Base-by-base conservation (phyloP, 768 basidiomycete species). In the Termitomyces eurrhizus region DNA sequence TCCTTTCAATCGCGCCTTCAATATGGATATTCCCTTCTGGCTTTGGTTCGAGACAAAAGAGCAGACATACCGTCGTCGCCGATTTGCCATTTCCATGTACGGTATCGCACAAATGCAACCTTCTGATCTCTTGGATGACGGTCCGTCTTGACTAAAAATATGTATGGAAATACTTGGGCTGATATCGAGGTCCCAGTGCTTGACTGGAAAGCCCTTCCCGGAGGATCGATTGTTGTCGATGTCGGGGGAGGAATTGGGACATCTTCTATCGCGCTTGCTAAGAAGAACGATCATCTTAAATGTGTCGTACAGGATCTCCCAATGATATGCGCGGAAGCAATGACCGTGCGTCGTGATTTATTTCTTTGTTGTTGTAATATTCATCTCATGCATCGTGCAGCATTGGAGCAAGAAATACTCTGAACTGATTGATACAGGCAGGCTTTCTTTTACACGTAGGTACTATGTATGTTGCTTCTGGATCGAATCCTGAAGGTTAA, bases 161-260 rank as follows among this genome's bases (percentile, higher is more conserved):
- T 9, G 4, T 35, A 8, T 4, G 5, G 2, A 39, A 12, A 39
- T 0, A 39, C 8, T 18, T 21, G 21, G 21, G 21, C 21, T 21
- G 7, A 51, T 51, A 32, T 51, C 18, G 42, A 42, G 8, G 56
- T 35, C 4, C 4, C 29, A 73, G 72, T 60, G 7, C 65, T 66
- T 44, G 65, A 70, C 37, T 72, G 71, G 73, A 62, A 58, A 18
- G 52, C 64, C 3, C 59, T 74, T 12, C 59, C 67, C 1, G 35
- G 55, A 37, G 65, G 62, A 14, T 58, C 67, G 3, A 46, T 67
- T n/a, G 63, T 74, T 24, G 70, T 74, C n/a, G 73, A 74, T 56
- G 72, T 74, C 8, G 72, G 69, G 0, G 72, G 71, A 11, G 70
- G 71, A 2, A 62, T 71, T n/a, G 73, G 73, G 3, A 63, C 64